Evolutionary conservation across 1,284 basidiomycete genomes (phyloP).

Genomic region (Gomphus bonarii): DNA sequence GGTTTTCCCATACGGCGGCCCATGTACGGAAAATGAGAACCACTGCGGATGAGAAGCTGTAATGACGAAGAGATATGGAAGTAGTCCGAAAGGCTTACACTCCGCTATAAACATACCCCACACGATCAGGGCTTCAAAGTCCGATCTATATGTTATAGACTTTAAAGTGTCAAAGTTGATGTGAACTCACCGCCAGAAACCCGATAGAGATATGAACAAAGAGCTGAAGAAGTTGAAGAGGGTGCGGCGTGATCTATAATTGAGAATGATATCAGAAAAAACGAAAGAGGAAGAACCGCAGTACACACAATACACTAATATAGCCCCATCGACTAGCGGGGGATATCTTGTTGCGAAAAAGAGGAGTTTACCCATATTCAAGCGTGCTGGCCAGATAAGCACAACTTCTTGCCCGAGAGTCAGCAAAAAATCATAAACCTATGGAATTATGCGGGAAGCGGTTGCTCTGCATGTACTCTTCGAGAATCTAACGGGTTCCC

Average conservation of each 20-base stretch:
- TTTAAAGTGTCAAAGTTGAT: neutral
- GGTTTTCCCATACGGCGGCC: constrained; percentile 5
- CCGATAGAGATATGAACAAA: neutral
- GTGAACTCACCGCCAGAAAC: neutral
- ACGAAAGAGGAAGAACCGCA: neutral
- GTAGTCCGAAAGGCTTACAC: neutral
- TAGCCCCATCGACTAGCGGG: constrained; percentile 3
- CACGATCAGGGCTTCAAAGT: neutral
- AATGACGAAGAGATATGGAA: neutral
- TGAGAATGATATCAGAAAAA: neutral
- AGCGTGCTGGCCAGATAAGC: constrained; percentile 8
- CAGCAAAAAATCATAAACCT: constrained; percentile 2
- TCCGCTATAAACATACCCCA: constrained; percentile 3
- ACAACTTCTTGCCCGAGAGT: constrained; percentile 3
- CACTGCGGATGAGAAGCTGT: neutral
- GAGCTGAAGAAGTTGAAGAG: neutral
- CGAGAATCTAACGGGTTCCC: neutral
- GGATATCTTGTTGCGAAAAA: constrained; percentile 10
- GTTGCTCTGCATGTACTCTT: neutral
- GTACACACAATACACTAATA: constrained; percentile 5
- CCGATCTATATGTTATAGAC: neutral
- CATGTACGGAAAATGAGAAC: constrained; percentile 9
- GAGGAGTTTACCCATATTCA: constrained; percentile 7
- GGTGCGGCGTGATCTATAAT: neutral
- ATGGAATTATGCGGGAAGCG: neutral